Evolutionary conservation across 2,329 filamentous ascomycete genomes (phyloP).

Genomic region (Aspergillus phoenicis): DNA sequence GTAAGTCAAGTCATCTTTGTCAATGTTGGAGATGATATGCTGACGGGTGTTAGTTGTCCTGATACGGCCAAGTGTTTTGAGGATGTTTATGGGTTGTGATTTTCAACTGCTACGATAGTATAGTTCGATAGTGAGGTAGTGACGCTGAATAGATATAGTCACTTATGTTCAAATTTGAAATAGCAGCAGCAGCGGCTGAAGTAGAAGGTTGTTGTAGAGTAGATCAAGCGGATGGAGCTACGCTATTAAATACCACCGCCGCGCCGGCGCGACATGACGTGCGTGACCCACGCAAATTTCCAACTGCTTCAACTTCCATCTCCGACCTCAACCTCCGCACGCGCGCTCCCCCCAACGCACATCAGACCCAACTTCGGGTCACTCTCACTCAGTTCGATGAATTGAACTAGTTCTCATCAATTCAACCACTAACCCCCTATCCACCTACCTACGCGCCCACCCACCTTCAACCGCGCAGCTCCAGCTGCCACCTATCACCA

Average conservation of each 20-base stretch:
- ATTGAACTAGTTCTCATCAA: not conserved
- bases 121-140: no score
- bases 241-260: not conserved
- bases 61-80: constrained; percentile 28
- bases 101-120: no score
- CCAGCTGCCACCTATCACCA: not conserved
- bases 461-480: not conserved
- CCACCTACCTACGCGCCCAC: not conserved
- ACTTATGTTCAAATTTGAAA: no score
- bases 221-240: not conserved
- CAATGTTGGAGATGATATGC: not conserved
- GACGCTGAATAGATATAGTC: no score
- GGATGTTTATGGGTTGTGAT: constrained; percentile 28
- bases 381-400: not conserved
- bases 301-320: constrained; percentile 22
- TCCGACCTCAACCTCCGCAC: constrained; percentile 5
- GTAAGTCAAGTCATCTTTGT: constrained; percentile 28
- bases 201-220: not conserved
- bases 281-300: constrained; percentile 16
- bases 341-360: not conserved
- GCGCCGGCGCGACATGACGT: constrained; percentile 20
- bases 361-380: not conserved
- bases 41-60: constrained; percentile 28
- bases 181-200: no score
- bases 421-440: not conserved